A percentile compares a stretch with the other conserved stretches of the same genome.
phyloP scores from a whole-genome alignment of 176 grass and related monocot species.

The Stipa capillata region DNA sequence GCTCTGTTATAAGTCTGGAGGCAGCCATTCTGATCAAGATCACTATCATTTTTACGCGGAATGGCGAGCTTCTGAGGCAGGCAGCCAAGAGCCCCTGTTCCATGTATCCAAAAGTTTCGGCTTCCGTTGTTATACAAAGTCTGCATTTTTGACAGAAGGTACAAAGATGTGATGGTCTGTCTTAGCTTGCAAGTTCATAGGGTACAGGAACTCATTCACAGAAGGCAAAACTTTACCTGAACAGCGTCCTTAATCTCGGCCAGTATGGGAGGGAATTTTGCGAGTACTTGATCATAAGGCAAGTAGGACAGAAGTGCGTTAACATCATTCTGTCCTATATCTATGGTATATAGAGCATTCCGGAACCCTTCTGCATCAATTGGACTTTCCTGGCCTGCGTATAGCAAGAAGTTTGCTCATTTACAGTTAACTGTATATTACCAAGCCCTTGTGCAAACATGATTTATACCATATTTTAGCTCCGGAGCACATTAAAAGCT shows the following conservation, averaged over 20 bases:
- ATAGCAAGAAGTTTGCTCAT: slow-evolving; percentile 1
- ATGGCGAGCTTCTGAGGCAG: slow-evolving; percentile 79
- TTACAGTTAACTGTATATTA: neutral
- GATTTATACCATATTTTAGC: neutral
- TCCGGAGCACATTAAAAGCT: neutral
- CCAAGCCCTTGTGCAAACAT: neutral
- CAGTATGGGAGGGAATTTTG: slow-evolving; percentile 47
- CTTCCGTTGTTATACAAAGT: slow-evolving; percentile 50
- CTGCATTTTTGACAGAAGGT: slow-evolving; percentile 24
- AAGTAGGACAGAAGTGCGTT: slow-evolving; percentile 32
- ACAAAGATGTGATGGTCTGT: neutral
- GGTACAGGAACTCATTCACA: neutral
- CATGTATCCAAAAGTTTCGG: slow-evolving; percentile 73
- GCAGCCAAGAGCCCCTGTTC: slow-evolving; percentile 66
- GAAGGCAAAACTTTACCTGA: slow-evolving; percentile 22
- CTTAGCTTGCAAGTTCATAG: neutral
- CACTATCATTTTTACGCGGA: slow-evolving; percentile 35
- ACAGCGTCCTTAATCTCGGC: slow-evolving; percentile 61
- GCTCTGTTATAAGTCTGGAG: slow-evolving; percentile 66
- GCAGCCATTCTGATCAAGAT: slow-evolving; percentile 64
- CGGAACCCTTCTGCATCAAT: slow-evolving; percentile 37
- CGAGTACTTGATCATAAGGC: slow-evolving; percentile 41
- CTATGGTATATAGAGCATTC: slow-evolving; percentile 70
- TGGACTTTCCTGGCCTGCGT: slow-evolving; percentile 40
- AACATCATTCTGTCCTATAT: slow-evolving; percentile 88